A percentile compares a stretch with the other conserved stretches of the same genome.
Evolutionary conservation across 139 green algal species (phyloP).

Genomic region (Picochlorum sp.): DNA sequence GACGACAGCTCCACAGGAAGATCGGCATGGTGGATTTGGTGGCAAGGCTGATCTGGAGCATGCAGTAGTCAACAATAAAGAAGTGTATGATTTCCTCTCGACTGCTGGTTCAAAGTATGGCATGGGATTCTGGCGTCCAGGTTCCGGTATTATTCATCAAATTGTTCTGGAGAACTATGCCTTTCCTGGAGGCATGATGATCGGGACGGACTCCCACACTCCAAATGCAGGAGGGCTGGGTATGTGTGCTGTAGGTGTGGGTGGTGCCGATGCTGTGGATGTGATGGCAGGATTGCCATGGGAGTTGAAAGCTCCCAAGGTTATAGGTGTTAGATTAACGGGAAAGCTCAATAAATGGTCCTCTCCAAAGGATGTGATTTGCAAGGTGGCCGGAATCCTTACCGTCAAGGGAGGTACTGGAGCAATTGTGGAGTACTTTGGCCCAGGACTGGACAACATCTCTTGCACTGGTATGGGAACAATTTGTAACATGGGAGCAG

Average conservation of each 20-base stretch:
- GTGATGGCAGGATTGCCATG: conserved; percentile 96
- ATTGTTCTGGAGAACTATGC: conserved; percentile 97
- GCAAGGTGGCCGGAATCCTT: conserved; percentile 89
- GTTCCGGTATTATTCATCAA: conserved; percentile 92
- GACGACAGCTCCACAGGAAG: conserved; percentile 74
- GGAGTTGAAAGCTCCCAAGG: conserved; percentile 87
- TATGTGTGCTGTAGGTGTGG: conserved; percentile 82
- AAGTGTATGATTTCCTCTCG: conserved; percentile 93
- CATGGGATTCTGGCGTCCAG: conserved; percentile 90
- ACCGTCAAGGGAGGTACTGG: conserved; percentile 91
- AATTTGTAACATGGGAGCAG: conserved; percentile 96
- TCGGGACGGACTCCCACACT: conserved; percentile 91
- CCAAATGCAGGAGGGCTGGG: conserved; percentile 86
- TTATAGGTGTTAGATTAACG: conserved; percentile 87
- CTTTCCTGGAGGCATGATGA: conserved; percentile 88
- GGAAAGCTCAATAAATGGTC: conserved; percentile 83
- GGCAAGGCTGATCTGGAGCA: background rate
- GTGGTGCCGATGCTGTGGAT: conserved; percentile 87
- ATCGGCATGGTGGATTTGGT: conserved; percentile 39
- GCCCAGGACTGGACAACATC: conserved; percentile 78
- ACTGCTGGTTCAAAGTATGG: conserved; percentile 83
- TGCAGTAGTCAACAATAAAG: conserved; percentile 54
- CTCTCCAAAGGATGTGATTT: conserved; percentile 90
- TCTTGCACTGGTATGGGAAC: conserved; percentile 91
- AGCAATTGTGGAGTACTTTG: conserved; percentile 92